Base-by-base conservation (phyloP, 768 basidiomycete genomes). In the Mycena rosella region DNA sequence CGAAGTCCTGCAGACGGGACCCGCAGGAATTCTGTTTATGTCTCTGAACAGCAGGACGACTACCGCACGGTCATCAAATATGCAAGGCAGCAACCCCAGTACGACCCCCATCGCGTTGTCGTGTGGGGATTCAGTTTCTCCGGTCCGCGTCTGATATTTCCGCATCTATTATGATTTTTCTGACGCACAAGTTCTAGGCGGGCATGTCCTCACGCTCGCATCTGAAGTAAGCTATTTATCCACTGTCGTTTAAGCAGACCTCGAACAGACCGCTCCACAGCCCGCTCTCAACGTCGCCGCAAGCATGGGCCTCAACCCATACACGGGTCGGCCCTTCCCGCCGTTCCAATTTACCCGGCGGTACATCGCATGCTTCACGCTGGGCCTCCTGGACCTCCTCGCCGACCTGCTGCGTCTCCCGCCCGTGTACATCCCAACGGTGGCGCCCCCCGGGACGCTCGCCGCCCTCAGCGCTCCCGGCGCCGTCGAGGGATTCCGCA, bases 61-160 rank as follows among this genome's bases (percentile, higher is more conserved):
- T 81, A 81, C 61, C 69, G 76, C n/a, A 76, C 78, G 4, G 80
- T 81, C 29, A 61, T 82, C 47, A 77, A 78, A 49, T 81, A 73
- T 49, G 76, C 74, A 40, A 69, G 78, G n/a, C 74, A 74, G 59
- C 74, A 77, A 63, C 56, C 73, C 3, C 70, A 77, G 26, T 78
- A 77, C 48, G 78, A 82, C 60, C 72, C 78, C 2, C 73, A 78
- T 13, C 69, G 74, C 30, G 68, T 81, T 34, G 53, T 82, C 14
- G 29, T 81, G 0, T 82, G 81, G 81, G 81, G 81, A 0, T 76
- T 77, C 22, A 79, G 78, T 58, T 77, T 78, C 29, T 51, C 77
- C 4, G 70, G 72, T 73, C 13, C 30, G 55, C 26, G 27, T 52
- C 20, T 11, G 14, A 2, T 32, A 30, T 63, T 29, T 45, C 51